A percentile compares a stretch with the other conserved stretches of the same genome.
Evolutionary conservation across 2,329 filamentous ascomycete genomes (phyloP).

Genomic region (Fusarium protoensiforme): DNA sequence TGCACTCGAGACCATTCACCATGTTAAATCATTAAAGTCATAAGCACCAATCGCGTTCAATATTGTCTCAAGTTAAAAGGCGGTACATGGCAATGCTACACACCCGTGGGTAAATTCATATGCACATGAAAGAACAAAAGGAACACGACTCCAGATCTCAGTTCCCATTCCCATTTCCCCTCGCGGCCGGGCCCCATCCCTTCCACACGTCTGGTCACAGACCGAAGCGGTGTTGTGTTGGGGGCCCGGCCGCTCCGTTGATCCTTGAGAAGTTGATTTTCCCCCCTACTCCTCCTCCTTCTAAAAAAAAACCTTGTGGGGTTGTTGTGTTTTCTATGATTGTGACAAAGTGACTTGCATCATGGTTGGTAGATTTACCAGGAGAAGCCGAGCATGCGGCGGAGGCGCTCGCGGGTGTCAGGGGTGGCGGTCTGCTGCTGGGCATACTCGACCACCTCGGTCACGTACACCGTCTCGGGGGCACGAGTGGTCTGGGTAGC

Average conservation of each 20-base stretch:
- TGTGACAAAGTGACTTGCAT: slow-evolving; percentile 3
- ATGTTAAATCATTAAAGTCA: background rate
- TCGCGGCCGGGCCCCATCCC: background rate
- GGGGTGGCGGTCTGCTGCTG: slow-evolving; percentile 13
- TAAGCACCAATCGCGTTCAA: background rate
- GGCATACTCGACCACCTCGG: slow-evolving; percentile 30
- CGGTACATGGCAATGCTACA: slow-evolving; percentile 22
- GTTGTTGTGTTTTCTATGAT: background rate
- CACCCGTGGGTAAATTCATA: slow-evolving; percentile 29
- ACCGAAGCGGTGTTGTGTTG: slow-evolving; percentile 1
- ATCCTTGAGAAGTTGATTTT: slow-evolving; percentile 13
- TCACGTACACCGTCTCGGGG: slow-evolving; percentile 42
- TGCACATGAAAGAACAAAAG: slow-evolving; percentile 37
- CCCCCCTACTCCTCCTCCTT: background rate
- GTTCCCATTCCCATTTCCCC: slow-evolving; percentile 12
- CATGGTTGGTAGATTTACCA: slow-evolving; percentile 15
- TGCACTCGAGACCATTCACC: background rate
- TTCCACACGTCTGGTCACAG: slow-evolving; percentile 14
- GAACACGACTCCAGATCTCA: slow-evolving; percentile 31
- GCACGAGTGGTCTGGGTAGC: slow-evolving; percentile 30
- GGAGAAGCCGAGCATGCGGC: slow-evolving; percentile 34
- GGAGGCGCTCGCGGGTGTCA: slow-evolving; percentile 21
- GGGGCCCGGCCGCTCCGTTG: background rate
- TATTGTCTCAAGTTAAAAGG: slow-evolving; percentile 25
- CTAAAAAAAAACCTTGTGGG: slow-evolving; percentile 15